phyloP scores from a whole-genome alignment of 352 stramenopile genomes.

The Peronosclerospora sorghi region DNA sequence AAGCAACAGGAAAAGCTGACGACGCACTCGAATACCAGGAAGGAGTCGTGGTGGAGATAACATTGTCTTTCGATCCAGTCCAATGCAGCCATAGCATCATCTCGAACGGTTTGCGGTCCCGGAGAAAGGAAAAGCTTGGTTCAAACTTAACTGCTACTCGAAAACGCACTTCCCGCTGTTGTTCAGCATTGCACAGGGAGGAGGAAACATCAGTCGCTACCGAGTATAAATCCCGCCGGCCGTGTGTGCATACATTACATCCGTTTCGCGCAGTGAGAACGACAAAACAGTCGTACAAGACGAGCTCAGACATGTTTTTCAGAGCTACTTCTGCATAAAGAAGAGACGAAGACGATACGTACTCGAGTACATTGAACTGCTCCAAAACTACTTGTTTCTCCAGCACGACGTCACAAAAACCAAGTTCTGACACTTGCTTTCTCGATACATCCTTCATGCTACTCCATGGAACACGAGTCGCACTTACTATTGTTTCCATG shows the following conservation, averaged over 20 bases:
- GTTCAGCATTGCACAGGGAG: background rate
- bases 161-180: slow-evolving; percentile 7
- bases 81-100: slow-evolving; percentile 24
- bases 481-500: slow-evolving; percentile 21
- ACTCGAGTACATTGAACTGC: slow-evolving; percentile 24
- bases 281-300: slow-evolving; percentile 20
- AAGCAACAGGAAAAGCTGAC: slow-evolving; percentile 10
- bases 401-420: slow-evolving; percentile 1
- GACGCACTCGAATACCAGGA: slow-evolving; percentile 1
- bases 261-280: slow-evolving; percentile 8
- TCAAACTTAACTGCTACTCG: slow-evolving; percentile 17
- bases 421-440: background rate
- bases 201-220: slow-evolving; percentile 12
- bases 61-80: slow-evolving; percentile 1
- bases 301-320: slow-evolving; percentile 12
- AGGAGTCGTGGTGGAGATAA: background rate
- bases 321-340: slow-evolving; percentile 23
- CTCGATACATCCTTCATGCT: background rate
- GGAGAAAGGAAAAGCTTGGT: slow-evolving; percentile 17
- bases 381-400: slow-evolving; percentile 17
- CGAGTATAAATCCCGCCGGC: slow-evolving; percentile 15
- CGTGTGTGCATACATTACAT: background rate
- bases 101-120: slow-evolving; percentile 9
- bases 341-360: slow-evolving; percentile 25
- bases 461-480: background rate